Percentiles rank a stretch among this genome's conserved stretches.
Evolutionary conservation across 2,329 filamentous ascomycete species (phyloP).

Genomic region (Trichoderma pleuroti): DNA sequence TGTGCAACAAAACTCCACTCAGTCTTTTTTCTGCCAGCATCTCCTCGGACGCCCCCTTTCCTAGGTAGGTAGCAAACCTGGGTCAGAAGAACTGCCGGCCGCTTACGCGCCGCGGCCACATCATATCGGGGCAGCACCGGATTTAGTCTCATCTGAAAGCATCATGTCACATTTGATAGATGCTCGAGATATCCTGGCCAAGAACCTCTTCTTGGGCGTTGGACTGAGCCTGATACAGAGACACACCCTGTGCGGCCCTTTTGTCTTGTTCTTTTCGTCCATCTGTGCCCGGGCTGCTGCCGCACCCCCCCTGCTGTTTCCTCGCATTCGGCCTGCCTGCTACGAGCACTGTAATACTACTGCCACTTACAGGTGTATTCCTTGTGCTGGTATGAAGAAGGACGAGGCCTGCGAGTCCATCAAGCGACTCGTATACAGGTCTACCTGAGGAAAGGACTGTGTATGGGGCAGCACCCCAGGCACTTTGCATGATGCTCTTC

Average conservation of each 20-base stretch:
- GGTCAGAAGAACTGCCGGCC: slow-evolving; percentile 16
- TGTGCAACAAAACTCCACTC: slow-evolving; percentile 5
- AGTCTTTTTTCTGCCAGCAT: not conserved
- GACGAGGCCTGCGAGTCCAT: not conserved
- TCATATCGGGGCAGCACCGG: slow-evolving; percentile 18
- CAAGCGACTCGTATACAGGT: not conserved
- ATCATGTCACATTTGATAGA: slow-evolving; percentile 19
- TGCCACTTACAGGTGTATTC: not conserved
- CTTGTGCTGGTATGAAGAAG: not conserved
- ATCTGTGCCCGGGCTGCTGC: not conserved
- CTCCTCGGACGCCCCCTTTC: slow-evolving; percentile 12
- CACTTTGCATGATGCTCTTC: not conserved
- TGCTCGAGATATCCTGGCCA: slow-evolving; percentile 10
- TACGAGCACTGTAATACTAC: not conserved
- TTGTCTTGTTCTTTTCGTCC: not conserved
- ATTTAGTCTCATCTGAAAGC: slow-evolving; percentile 16
- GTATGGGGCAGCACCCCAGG: not conserved
- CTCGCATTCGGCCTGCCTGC: not conserved
- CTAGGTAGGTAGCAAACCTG: not conserved
- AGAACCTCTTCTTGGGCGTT: not conserved
- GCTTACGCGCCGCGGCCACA: slow-evolving; percentile 18
- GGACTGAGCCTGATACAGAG: slow-evolving; percentile 10
- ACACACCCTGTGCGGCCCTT: not conserved
- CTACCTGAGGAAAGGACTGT: not conserved
- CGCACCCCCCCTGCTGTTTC: not conserved